Conservation (phyloP, 148 eudicot species). For the Silene uniflora region DNA sequence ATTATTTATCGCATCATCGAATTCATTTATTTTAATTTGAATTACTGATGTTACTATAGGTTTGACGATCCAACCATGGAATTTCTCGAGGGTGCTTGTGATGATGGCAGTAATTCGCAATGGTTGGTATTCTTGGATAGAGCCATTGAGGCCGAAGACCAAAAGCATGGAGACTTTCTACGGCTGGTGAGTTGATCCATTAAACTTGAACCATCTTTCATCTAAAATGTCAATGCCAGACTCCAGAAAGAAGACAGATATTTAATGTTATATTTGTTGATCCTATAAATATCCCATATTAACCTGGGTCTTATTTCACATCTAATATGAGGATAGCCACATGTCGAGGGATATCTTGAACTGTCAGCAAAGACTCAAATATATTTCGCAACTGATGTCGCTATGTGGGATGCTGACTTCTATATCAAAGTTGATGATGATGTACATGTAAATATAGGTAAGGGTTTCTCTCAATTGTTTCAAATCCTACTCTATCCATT, state of each 20-base stretch:
- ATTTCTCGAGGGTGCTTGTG: no score
- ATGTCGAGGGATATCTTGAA: constrained; percentile 88
- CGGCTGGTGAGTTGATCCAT: constrained; percentile 52
- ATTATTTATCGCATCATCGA: no score
- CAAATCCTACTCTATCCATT: no score
- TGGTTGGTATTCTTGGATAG: constrained; percentile 81
- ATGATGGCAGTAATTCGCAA: no score
- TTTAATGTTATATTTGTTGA: no score
- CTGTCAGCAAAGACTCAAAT: constrained; percentile 74
- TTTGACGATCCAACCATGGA: no score
- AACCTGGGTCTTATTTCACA: constrained; percentile 4
- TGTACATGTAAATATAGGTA: constrained; percentile 88
- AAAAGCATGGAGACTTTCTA: constrained; percentile 75
- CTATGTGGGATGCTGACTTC: constrained; percentile 83
- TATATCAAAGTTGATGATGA: constrained; percentile 88
- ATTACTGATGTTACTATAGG: no score
- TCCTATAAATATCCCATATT: not conserved
- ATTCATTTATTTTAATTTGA: no score
- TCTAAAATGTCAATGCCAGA: no score
- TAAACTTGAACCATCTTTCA: not conserved
- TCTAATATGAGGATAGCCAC: constrained; percentile 42
- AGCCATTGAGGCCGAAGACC: constrained; percentile 86
- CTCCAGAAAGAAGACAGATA: no score
- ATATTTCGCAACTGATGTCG: constrained; percentile 76
- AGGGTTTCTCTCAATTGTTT: not conserved